Evolutionary conservation across 2,329 filamentous ascomycete species (phyloP).

Genomic region (Fusarium goolgardi): DNA sequence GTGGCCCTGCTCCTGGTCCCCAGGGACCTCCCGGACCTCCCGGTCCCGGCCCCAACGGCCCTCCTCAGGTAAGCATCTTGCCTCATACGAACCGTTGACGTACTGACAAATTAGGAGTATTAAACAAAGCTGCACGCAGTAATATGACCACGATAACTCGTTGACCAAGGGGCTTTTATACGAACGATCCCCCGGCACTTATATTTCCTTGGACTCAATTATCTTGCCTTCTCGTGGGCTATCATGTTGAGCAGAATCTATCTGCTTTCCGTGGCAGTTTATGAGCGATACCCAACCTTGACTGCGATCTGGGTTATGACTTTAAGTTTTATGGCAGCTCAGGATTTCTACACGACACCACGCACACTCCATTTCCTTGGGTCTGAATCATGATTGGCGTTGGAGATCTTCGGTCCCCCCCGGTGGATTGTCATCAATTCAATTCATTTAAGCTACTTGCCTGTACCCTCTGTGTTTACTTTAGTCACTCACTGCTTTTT

Average conservation of each 20-base stretch:
- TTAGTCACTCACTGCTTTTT: slow-evolving; percentile 44
- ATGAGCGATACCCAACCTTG: slow-evolving; percentile 45
- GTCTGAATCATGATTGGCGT: slow-evolving; percentile 57
- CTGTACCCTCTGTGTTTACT: slow-evolving; percentile 44
- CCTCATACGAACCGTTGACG: not conserved
- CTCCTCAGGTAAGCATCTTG: slow-evolving; percentile 54
- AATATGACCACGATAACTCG: slow-evolving; percentile 48
- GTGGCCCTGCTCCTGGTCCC: slow-evolving; percentile 57
- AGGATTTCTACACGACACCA: slow-evolving; percentile 49
- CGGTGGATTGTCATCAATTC: slow-evolving; percentile 54
- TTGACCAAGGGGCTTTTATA: slow-evolving; percentile 45
- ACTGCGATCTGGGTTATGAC: slow-evolving; percentile 46
- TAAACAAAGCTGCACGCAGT: slow-evolving; percentile 36
- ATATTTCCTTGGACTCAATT: slow-evolving; percentile 47
- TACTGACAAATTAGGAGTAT: slow-evolving; percentile 28
- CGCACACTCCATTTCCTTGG: slow-evolving; percentile 51
- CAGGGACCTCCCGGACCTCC: slow-evolving; percentile 57
- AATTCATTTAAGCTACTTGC: slow-evolving; percentile 51
- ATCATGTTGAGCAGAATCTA: slow-evolving; percentile 37
- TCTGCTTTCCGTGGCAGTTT: slow-evolving; percentile 42
- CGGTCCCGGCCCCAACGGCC: slow-evolving; percentile 53
- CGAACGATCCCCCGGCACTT: slow-evolving; percentile 40
- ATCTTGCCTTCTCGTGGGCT: slow-evolving; percentile 43
- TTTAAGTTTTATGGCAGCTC: slow-evolving; percentile 49
- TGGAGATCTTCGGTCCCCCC: slow-evolving; percentile 53